Conservation (phyloP, 192 early-diverging fungal genomes). For the Linnemannia exigua region DNA sequence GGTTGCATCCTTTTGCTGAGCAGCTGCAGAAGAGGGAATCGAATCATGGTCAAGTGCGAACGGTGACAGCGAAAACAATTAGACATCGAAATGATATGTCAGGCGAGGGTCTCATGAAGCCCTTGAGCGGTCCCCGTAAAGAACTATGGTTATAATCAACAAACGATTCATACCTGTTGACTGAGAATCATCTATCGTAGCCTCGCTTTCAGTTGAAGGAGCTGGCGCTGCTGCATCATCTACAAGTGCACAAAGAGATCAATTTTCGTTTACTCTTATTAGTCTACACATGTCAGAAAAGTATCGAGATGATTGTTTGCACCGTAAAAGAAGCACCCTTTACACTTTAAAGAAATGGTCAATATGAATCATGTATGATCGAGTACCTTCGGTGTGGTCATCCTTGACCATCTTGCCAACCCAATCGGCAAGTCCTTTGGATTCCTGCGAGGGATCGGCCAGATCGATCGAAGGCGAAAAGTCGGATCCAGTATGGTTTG, state of each 20-base stretch:
- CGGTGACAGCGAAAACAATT: no score
- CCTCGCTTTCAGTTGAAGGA: not conserved
- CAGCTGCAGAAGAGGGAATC: not conserved
- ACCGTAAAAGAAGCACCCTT: not conserved
- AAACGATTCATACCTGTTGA: not conserved
- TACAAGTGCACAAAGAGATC: not conserved
- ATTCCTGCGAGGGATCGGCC: constrained; percentile 37
- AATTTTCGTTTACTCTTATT: not conserved
- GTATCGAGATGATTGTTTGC: not conserved
- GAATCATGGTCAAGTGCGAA: not conserved
- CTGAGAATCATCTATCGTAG: not conserved
- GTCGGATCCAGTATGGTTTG: not conserved
- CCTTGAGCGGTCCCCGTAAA: no score
- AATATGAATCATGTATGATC: not conserved
- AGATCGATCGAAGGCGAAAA: constrained; percentile 38
- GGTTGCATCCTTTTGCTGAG: not conserved
- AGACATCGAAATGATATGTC: no score
- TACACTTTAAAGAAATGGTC: not conserved
- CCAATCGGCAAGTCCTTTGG: constrained; percentile 31
- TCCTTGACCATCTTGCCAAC: constrained; percentile 28
- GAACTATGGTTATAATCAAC: not conserved
- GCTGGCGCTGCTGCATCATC: not conserved
- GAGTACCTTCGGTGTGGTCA: constrained; percentile 13
- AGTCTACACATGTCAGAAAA: not conserved
- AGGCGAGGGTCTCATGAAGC: no score